Base-by-base conservation (phyloP, 257 asterid species). In the Avicennia marina region DNA sequence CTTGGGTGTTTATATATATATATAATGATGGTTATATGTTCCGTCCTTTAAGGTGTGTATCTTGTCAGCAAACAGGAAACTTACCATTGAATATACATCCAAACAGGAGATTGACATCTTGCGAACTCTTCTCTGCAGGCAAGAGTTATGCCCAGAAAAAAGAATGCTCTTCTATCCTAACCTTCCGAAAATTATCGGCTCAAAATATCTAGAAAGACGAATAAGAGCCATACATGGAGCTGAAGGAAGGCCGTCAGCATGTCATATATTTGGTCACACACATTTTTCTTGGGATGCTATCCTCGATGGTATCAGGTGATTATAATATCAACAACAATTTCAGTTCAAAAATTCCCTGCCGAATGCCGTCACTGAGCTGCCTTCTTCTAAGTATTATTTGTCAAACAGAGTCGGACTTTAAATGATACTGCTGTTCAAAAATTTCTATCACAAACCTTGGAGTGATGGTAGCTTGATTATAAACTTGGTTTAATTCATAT, bases 111-210 rank as follows among this genome's bases (percentile, higher is more conserved):
- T 38, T 67, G 38, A 64, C 41, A 43, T 22, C 13, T 25, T 58
- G 44, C 50, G 9, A 56, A 33, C 64, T 53, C 47, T 33, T 63
- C 19, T 57, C 24, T 68, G 83, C 83, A 89, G 97, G 85, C 82
- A 79, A 68, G 95, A 89, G 72, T 74, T 86, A 12, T 89, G 97
- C 62, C 97, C 95, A 41, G 97, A 89, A 70, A 89, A 89, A 80
- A 81, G 95, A 80, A 89, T 86, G 97, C 94, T 89, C 39, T 89
- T 86, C 78, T 89, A 89, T 67, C 95, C 97, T 18, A 78, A 84
- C 71, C 97, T 89, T 69, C 94, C 97, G 21, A 89, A 86, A 65
- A 69, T 89, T 13, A 76, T 81, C 56, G 97, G 95, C 24, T 89
- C 95, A 1, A 79, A 81, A 33, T 86, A 81, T 78, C 94, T 89